Base-by-base conservation (phyloP, 73 alveolate species). In the Paramecium primaurelia region DNA sequence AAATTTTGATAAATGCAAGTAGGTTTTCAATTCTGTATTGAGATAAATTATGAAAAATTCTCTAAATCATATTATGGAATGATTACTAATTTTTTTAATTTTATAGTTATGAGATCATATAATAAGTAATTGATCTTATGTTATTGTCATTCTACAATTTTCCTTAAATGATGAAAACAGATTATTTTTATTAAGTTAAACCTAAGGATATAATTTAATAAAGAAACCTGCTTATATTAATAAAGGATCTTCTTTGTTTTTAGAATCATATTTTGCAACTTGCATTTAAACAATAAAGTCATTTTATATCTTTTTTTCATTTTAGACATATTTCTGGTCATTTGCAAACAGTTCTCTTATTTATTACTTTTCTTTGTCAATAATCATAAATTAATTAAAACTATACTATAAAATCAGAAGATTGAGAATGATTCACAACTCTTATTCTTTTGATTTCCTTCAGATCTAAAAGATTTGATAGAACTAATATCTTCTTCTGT, bases 321-420 rank as follows among this genome's bases (percentile, higher is more conserved):
- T 32, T 37, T 73, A 16, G 18, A 14, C 47, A 73, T 73, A 73
- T 6, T 73, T 25, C 11, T 38, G 0, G 37, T 73, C 87, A 73
- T 12, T 38, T 3, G 20, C 40, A 38, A 73, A 73, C 5, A 37
- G 34, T 36, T 73, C 68, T 36, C 34, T 10, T 4, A 73, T 73
- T 28, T 73, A 34, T 44, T 73, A 5, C 18, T 73, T 73, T 20
- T 34, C 42, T 2, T 73, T 37, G 32, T 73, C 84, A 12, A 28
- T 40, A 73, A 36, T 73, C 84, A 68, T 68, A 16, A 20, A 37
- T 37, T 73, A 37, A 73, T 73, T 37, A 37, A 73, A 37, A 38
- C 40, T 68, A 37, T 73, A 36, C n/a, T 73, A 73, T 73, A 73
- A 73, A 36, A 73, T 73, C 68, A 64, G 47, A 64, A 64, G 84